These are phyloP conservation scores for Mycosarcoma maydis DNA, from an alignment of 1,284 basidiomycete genomes.

Conservation along the genomic window DNA sequence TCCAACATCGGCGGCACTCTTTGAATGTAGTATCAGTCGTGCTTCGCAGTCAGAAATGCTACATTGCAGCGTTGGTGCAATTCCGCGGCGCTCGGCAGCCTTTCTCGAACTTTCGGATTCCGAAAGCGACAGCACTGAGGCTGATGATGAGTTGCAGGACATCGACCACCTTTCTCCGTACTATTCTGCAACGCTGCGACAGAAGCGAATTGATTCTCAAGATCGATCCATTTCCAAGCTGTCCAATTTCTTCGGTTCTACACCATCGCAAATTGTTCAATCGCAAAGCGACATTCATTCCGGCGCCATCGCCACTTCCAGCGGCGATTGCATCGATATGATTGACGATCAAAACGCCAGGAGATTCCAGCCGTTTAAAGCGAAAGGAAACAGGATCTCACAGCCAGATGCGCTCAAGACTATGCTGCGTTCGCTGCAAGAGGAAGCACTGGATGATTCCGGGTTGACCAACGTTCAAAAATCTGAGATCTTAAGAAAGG, in stretches of 20 bases:
- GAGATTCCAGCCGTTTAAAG: background rate
- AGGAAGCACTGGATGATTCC: constrained; percentile 35
- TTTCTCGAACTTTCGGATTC: constrained; percentile 42
- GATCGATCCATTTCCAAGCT: constrained; percentile 41
- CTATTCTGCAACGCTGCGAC: constrained; percentile 9
- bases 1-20: background rate
- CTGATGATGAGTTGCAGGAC: constrained; percentile 21
- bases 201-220: constrained; percentile 7
- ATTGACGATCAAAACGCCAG: background rate
- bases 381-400: background rate
- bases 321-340: constrained; percentile 4
- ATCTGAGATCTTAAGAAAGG: constrained; percentile 33
- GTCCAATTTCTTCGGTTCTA: constrained; percentile 42
- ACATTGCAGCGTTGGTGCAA: constrained; percentile 7
- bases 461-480: constrained; percentile 30
- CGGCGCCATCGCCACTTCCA: background rate
- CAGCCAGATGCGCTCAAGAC: constrained; percentile 26
- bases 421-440: constrained; percentile 31
- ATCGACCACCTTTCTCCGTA: constrained; percentile 1
- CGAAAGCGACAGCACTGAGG: constrained; percentile 28
- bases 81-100: constrained; percentile 21
- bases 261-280: constrained; percentile 35
- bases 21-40: background rate
- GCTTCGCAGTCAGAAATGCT: background rate
- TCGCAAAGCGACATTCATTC: constrained; percentile 12